Conservation (phyloP, 306 rosid species). For the Sesbania bispinosa region DNA sequence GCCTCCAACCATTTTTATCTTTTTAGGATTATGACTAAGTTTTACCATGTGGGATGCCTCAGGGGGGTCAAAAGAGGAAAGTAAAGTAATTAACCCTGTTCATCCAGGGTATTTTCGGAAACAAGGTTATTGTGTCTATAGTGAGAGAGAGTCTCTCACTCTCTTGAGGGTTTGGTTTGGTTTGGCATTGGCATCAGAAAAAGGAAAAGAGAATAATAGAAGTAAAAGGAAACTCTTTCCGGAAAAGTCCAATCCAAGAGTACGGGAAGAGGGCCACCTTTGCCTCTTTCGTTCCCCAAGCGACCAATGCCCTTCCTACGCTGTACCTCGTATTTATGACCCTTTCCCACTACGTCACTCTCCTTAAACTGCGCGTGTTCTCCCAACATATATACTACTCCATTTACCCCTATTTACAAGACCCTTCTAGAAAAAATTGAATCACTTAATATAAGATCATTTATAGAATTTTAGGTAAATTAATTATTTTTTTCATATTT, state of each 20-base stretch:
- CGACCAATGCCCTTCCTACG: slow-evolving; percentile 51
- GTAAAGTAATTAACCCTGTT: no score
- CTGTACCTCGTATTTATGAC: slow-evolving; percentile 74
- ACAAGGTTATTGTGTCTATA: not conserved
- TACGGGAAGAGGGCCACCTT: slow-evolving; percentile 90
- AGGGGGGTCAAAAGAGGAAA: slow-evolving; percentile 27
- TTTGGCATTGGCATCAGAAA: slow-evolving; percentile 47
- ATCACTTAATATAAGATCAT: no score
- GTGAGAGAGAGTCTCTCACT: not conserved
- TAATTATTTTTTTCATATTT: no score
- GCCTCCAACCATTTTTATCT: slow-evolving; percentile 1
- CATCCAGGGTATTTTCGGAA: slow-evolving; percentile 50
- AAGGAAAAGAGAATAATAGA: slow-evolving; percentile 57
- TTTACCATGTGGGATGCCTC: slow-evolving; percentile 31
- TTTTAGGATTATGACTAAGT: slow-evolving; percentile 31
- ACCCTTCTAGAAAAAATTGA: no score
- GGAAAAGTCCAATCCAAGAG: slow-evolving; percentile 92
- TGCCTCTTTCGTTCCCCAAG: slow-evolving; percentile 59
- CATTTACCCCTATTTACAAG: no score
- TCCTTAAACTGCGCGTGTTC: slow-evolving; percentile 26
- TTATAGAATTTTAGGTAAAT: no score
- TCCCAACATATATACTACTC: no score
- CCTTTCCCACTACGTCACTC: slow-evolving; percentile 24
- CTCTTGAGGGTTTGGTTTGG: no score
- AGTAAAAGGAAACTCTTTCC: slow-evolving; percentile 66